A percentile compares a stretch with the other conserved stretches of the same genome.
Evolutionary conservation across 2,329 filamentous ascomycete species (phyloP).

Genomic region (Epichloe amarillans): DNA sequence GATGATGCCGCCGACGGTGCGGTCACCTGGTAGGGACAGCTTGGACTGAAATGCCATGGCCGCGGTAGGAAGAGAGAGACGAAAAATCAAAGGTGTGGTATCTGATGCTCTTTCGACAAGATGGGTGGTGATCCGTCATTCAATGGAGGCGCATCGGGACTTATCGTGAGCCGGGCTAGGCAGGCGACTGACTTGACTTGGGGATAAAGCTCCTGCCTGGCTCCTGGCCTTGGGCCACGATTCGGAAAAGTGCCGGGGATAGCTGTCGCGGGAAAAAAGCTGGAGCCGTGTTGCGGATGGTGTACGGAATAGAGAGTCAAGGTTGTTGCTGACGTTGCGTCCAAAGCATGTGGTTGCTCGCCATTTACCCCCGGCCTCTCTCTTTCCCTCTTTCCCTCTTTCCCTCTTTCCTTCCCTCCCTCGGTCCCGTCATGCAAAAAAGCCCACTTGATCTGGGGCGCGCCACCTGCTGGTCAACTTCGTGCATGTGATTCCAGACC

Average conservation of each 20-base stretch:
- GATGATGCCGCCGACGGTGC: conserved; percentile 51
- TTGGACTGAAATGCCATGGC: conserved; percentile 68
- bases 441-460: neutral
- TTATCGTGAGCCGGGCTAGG: too few species aligned
- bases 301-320: neutral
- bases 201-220: too few species aligned
- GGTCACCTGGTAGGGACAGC: conserved; percentile 45
- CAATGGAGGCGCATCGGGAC: too few species aligned
- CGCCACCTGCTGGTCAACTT: neutral
- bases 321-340: neutral
- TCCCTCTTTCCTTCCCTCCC: neutral
- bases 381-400: neutral
- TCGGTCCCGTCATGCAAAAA: neutral
- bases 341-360: conserved; percentile 1
- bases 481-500: neutral
- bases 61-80: neutral
- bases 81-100: too few species aligned
- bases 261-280: neutral
- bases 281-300: neutral
- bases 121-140: too few species aligned
- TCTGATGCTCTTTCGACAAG: too few species aligned
- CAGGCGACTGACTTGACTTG: too few species aligned
- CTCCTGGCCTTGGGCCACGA: too few species aligned
- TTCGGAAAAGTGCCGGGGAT: too few species aligned
- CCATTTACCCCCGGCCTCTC: neutral